Conservation (phyloP, 75 land plant genomes). For the Pinus tabuliformis region DNA sequence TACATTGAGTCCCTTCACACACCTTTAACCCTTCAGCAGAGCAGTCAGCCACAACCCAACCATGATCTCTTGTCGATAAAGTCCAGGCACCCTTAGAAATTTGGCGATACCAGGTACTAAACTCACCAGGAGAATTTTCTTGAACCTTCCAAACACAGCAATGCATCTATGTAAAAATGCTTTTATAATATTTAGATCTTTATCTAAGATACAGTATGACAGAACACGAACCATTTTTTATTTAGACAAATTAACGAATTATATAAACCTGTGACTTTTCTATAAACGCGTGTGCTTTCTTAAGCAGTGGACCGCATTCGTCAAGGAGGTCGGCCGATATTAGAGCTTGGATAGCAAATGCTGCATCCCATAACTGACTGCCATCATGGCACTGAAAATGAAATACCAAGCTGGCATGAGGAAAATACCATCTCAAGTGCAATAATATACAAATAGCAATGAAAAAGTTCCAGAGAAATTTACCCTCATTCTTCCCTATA, state of each 20-base stretch:
- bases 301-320: conserved; percentile 58
- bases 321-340: conserved; percentile 62
- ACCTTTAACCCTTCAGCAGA: conserved; percentile 88
- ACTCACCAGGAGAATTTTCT: conserved; percentile 80
- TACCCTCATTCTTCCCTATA: background rate
- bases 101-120: conserved; percentile 77
- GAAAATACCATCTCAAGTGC: background rate
- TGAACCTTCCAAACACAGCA: conserved; percentile 38
- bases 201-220: background rate
- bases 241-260: background rate
- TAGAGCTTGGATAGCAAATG: conserved; percentile 84
- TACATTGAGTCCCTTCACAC: background rate
- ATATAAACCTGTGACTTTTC: conserved; percentile 70
- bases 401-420: conserved; percentile 3
- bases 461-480: background rate
- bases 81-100: conserved; percentile 95
- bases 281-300: conserved; percentile 73
- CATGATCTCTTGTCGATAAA: conserved; percentile 91
- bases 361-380: conserved; percentile 91
- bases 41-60: conserved; percentile 93
- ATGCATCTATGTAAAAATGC: no score
- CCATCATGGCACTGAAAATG: conserved; percentile 81
- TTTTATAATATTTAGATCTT: no score
- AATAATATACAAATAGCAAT: background rate
- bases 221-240: background rate